phyloP scores from a whole-genome alignment of 129 eudicot species.

The Arctium minus region DNA sequence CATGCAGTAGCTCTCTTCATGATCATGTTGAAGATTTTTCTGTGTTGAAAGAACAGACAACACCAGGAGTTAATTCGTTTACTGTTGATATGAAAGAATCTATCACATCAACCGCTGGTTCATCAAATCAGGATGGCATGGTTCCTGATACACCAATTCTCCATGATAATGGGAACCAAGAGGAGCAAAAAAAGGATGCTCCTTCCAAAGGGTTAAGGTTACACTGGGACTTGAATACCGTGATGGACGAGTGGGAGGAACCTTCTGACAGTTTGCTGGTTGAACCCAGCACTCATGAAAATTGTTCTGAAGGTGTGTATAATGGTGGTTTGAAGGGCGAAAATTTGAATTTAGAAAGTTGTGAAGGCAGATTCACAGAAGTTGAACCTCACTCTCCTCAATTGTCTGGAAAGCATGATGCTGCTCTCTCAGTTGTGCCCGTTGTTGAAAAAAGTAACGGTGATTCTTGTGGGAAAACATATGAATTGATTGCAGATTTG shows the following conservation, averaged over 20 bases:
- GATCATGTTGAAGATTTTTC: not conserved
- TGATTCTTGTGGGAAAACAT: not conserved
- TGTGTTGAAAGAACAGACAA: constrained; percentile 6
- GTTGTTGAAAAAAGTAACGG: not conserved
- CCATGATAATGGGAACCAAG: constrained; percentile 6
- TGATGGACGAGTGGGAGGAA: constrained; percentile 39
- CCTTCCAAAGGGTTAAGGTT: constrained; percentile 23
- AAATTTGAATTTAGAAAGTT: constrained; percentile 4
- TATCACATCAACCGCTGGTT: not conserved
- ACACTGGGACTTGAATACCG: constrained; percentile 38
- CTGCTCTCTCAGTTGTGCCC: not conserved
- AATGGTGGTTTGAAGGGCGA: not conserved
- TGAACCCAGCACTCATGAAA: not conserved
- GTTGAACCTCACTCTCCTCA: not conserved
- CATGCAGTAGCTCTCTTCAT: constrained; percentile 18
- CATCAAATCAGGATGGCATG: not conserved
- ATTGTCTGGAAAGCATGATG: constrained; percentile 13
- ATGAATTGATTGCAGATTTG: constrained; percentile 2
- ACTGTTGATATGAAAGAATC: constrained; percentile 4
- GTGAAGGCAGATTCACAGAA: constrained; percentile 5
- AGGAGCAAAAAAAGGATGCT: not conserved
- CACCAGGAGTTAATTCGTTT: constrained; percentile 7
- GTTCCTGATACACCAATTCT: constrained; percentile 5
- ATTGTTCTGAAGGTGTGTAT: not conserved
- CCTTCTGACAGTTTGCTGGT: constrained; percentile 22